Percentiles rank a stretch among this genome's conserved stretches.
phyloP scores from a whole-genome alignment of 345 rosid genomes.

The Salix brachista region DNA sequence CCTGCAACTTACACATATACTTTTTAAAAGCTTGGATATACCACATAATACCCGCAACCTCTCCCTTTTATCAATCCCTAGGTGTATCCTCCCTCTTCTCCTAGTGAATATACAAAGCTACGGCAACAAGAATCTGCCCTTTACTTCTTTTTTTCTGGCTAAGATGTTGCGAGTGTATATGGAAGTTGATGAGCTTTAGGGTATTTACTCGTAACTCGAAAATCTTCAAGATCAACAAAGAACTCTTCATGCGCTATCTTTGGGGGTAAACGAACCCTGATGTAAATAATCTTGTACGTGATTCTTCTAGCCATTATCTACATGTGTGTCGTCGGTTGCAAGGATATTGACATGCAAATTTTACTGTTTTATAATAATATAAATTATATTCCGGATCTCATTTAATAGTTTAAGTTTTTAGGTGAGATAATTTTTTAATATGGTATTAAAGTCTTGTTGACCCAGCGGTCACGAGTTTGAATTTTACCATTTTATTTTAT shows the following conservation, averaged over 20 bases:
- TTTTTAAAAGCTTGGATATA: constrained; percentile 59
- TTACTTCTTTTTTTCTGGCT: background rate
- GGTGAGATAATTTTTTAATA: no score
- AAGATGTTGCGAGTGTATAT: background rate
- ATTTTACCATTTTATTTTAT: no score
- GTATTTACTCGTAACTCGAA: background rate
- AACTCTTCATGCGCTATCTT: no score
- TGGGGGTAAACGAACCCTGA: background rate
- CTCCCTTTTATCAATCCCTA: constrained; percentile 41
- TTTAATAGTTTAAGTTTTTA: no score
- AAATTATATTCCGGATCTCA: no score
- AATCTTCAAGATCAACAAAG: background rate
- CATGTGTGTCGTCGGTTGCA: background rate
- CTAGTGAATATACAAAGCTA: constrained; percentile 22
- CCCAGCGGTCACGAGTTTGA: no score
- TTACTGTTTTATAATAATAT: no score
- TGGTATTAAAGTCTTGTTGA: no score
- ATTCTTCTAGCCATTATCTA: background rate
- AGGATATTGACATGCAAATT: no score
- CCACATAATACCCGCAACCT: constrained; percentile 14
- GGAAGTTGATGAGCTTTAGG: background rate
- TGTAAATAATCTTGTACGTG: background rate
- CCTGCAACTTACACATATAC: constrained; percentile 39
- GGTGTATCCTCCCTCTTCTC: constrained; percentile 16
- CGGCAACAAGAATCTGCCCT: constrained; percentile 3